These are phyloP conservation scores for Triticum urartu DNA, from an alignment of 176 grass and related monocot genomes.

Conservation along the genomic window DNA sequence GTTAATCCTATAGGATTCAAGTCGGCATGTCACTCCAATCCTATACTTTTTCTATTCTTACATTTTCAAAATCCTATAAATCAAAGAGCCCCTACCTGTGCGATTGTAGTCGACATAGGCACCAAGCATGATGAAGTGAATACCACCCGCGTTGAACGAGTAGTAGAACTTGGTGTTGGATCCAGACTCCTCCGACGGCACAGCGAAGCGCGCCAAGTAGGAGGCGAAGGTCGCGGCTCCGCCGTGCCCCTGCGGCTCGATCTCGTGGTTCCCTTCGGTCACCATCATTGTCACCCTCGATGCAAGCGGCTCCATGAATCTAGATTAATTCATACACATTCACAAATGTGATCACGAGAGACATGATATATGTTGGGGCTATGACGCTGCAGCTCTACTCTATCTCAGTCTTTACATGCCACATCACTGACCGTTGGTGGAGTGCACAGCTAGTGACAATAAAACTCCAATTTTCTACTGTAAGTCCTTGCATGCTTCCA, in stretches of 20 bases:
- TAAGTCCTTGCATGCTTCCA: neutral
- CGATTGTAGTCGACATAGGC: slow-evolving; percentile 83
- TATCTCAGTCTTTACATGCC: neutral
- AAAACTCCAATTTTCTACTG: neutral
- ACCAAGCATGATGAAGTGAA: slow-evolving; percentile 89
- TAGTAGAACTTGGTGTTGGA: slow-evolving; percentile 84
- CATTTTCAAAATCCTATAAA: too few relatives aligned
- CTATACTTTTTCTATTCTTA: too few relatives aligned
- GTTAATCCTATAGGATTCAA: too few relatives aligned
- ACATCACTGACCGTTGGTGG: neutral
- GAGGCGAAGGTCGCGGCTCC: slow-evolving; percentile 63
- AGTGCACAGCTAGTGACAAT: neutral
- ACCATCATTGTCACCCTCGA: slow-evolving; percentile 86
- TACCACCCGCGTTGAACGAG: slow-evolving; percentile 81
- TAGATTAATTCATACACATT: slow-evolving; percentile 10
- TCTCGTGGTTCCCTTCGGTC: slow-evolving; percentile 93
- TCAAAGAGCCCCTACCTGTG: slow-evolving; percentile 36
- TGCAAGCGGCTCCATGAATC: slow-evolving; percentile 79
- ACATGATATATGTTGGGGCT: neutral
- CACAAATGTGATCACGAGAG: neutral
- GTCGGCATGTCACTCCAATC: too few relatives aligned
- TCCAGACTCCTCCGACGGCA: slow-evolving; percentile 65
- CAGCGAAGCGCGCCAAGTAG: slow-evolving; percentile 78
- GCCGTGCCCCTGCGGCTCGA: slow-evolving; percentile 77
- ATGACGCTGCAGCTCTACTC: neutral